These are phyloP conservation scores for Collybiopsis confluens DNA, from an alignment of 768 basidiomycete species.

Conservation along the genomic window DNA sequence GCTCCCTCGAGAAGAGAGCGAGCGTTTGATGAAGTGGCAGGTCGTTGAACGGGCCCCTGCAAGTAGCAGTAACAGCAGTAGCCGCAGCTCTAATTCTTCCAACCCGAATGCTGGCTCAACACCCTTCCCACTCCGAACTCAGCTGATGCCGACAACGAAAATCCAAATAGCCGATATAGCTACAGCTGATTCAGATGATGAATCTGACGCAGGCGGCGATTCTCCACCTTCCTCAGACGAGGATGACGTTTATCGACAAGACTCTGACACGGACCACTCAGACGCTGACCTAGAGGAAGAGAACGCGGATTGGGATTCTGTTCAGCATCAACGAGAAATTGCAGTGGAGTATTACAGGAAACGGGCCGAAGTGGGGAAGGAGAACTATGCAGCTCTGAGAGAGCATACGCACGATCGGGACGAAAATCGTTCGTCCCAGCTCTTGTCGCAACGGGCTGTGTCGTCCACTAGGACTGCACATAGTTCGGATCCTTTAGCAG, in stretches of 20 bases:
- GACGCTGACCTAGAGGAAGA: slow-evolving; percentile 30
- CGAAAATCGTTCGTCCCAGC: slow-evolving; percentile 37
- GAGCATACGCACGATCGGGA: slow-evolving; percentile 37
- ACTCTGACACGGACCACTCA: slow-evolving; percentile 7
- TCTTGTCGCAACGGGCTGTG: too few relatives aligned
- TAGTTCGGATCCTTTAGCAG: slow-evolving; percentile 20
- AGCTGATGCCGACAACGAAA: slow-evolving; percentile 12
- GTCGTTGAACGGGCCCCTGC: slow-evolving; percentile 63
- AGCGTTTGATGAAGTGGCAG: slow-evolving; percentile 57
- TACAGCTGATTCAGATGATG: slow-evolving; percentile 63
- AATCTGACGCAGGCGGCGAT: slow-evolving; percentile 47
- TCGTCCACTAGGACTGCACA: slow-evolving; percentile 29
- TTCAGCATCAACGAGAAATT: slow-evolving; percentile 70
- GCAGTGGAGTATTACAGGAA: slow-evolving; percentile 67
- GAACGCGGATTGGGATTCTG: slow-evolving; percentile 55
- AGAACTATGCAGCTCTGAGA: slow-evolving; percentile 47
- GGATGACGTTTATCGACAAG: slow-evolving; percentile 16
- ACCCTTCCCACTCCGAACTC: slow-evolving; percentile 14
- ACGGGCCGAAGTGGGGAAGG: slow-evolving; percentile 50
- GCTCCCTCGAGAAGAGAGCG: slow-evolving; percentile 29
- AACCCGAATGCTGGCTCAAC: background rate
- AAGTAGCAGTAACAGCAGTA: too few relatives aligned
- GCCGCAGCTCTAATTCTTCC: too few relatives aligned
- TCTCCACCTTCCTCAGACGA: slow-evolving; percentile 12
- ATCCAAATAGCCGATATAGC: slow-evolving; percentile 12